Percentiles rank a stretch among this genome's conserved stretches.
Conservation (phyloP, 768 basidiomycete genomes). For the Termitomyces sp. region DNA sequence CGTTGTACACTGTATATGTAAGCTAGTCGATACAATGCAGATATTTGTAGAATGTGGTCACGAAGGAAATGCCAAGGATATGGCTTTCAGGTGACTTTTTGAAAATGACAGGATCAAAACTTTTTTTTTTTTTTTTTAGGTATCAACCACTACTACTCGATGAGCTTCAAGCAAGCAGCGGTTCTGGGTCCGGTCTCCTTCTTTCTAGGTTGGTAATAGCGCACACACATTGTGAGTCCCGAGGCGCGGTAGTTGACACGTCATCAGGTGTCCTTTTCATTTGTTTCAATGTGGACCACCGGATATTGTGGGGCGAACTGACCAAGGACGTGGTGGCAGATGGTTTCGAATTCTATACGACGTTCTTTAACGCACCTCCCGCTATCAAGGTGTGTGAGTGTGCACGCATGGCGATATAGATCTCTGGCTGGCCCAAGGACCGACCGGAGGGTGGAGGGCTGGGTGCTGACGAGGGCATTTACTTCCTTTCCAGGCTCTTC, state of each 20-base stretch:
- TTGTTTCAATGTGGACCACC: constrained; percentile 84
- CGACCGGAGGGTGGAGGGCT: background rate
- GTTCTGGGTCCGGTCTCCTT: constrained; percentile 85
- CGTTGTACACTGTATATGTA: background rate
- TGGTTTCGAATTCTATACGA: constrained; percentile 86
- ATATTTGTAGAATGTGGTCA: background rate
- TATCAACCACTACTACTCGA: constrained; percentile 23
- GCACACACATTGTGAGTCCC: background rate
- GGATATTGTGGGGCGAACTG: constrained; percentile 65
- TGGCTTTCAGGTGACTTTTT: background rate
- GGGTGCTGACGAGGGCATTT: background rate
- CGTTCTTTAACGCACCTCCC: constrained; percentile 88
- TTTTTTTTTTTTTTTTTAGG: background rate
- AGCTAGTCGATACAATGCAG: constrained; percentile 1
- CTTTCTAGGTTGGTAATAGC: constrained; percentile 63
- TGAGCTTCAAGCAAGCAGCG: constrained; percentile 91
- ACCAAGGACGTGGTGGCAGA: constrained; percentile 64
- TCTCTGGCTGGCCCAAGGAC: background rate
- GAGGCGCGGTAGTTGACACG: background rate
- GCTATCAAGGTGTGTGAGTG: constrained; percentile 73
- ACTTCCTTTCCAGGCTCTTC: constrained; percentile 54
- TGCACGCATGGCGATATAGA: background rate
- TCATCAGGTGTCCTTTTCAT: constrained; percentile 71
- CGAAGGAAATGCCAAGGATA: background rate
- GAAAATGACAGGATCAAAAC: constrained; percentile 1